Evolutionary conservation across 2,329 filamentous ascomycete genomes (phyloP), one percentile per base, ranked within the genome.

Genomic region (Paraphaeosphaeria sporulosa): DNA sequence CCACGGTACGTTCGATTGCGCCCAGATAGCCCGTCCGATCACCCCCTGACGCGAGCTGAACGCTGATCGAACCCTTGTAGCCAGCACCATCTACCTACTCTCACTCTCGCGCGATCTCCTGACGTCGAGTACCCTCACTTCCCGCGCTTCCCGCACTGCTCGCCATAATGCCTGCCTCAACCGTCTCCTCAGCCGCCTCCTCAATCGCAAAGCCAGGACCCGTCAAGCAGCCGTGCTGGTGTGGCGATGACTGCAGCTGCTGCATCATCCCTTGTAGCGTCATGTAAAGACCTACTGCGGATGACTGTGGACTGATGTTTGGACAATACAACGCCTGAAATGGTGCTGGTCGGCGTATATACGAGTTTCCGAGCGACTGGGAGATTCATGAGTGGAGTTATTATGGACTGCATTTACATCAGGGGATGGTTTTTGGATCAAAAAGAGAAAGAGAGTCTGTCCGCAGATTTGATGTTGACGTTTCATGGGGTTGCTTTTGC

Each of bases 191-290:
- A 8, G 54, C 71, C 57, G 66, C 75, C 4, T 60, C 71, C 42
- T 75, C 75, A n/a, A 66, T 78, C 53, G 67, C 67, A 30, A 78
- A 78, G 62, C 74, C 76, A n/a, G 67, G 66, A 47, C 69, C 72
- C 0, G 65, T 68, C 30, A 74, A 77, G 65, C 65, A 66, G 63
- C 65, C 67, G 19, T 74, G 71, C 62, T 57, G 70, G 49, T 72
- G 68, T 57, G 72, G 68, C 36, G 71, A 72, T 27, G 71, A 72
- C 50, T 76, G 74, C 66, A 64, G 62, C 46, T 76, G 69, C 68
- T 77, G 75, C 70, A 66, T 63, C 63, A 71, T 77, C 43, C 76
- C 76, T 5, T 78, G 76, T 62, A 75, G 73, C 0, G 74, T 77
- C 53, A 78, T 78, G 75, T 78, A 69, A 60, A 68, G 6, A 15